These are phyloP conservation scores for Fusarium denticulatum DNA, from an alignment of 2,329 filamentous ascomycete genomes.

Conservation along the genomic window DNA sequence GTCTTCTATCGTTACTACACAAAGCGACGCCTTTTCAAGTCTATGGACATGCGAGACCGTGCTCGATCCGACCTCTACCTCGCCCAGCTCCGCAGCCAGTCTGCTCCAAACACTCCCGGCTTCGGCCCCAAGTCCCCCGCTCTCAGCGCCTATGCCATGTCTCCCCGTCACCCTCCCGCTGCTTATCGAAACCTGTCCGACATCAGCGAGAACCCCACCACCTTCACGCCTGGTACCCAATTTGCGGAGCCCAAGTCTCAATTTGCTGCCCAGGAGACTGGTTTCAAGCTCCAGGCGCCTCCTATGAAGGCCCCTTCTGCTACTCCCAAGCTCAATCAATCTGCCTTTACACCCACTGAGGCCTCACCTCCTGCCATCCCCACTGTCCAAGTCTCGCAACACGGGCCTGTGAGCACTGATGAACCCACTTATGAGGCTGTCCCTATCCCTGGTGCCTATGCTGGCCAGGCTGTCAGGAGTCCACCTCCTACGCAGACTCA, in stretches of 20 bases:
- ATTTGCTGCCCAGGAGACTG: slow-evolving; percentile 62
- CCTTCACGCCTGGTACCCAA: slow-evolving; percentile 65
- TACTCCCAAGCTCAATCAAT: slow-evolving; percentile 74
- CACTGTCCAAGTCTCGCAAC: slow-evolving; percentile 65
- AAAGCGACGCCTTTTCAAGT: slow-evolving; percentile 94
- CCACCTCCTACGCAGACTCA: slow-evolving; percentile 57
- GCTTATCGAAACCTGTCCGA: slow-evolving; percentile 62
- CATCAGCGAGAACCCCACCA: slow-evolving; percentile 57
- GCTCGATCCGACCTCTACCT: slow-evolving; percentile 96
- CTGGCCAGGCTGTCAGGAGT: slow-evolving; percentile 63
- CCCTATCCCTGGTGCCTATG: slow-evolving; percentile 88
- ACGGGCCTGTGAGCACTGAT: slow-evolving; percentile 76
- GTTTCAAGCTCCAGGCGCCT: slow-evolving; percentile 89
- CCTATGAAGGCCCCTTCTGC: slow-evolving; percentile 81
- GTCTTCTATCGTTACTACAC: slow-evolving; percentile 98
- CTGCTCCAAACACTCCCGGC: slow-evolving; percentile 92
- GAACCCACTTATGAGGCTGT: slow-evolving; percentile 88
- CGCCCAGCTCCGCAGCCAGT: slow-evolving; percentile 83
- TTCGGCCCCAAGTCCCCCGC: slow-evolving; percentile 76
- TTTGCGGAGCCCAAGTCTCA: slow-evolving; percentile 72
- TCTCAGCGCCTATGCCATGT: slow-evolving; percentile 61
- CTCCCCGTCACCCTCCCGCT: slow-evolving; percentile 69
- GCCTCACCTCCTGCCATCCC: slow-evolving; percentile 48
- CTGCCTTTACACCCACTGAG: slow-evolving; percentile 67
- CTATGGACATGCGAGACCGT: slow-evolving; percentile 94